Base-by-base conservation (phyloP, 2,329 filamentous ascomycete species). In the Colletotrichum simmondsii region DNA sequence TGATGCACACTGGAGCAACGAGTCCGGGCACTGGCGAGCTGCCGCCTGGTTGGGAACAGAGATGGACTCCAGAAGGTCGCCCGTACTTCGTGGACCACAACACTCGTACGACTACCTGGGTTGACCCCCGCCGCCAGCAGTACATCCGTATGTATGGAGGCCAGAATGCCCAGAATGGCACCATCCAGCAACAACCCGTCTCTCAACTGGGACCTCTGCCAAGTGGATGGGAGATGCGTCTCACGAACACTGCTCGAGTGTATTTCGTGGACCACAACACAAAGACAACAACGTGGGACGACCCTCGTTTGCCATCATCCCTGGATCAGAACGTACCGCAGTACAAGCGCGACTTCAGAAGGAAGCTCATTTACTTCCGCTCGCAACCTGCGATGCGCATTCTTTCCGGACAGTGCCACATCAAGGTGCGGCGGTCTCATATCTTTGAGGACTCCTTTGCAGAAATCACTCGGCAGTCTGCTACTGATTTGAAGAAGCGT, bases 251-350 rank as follows among this genome's bases (percentile, higher is more conserved):
- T 16, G 97, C 97, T 32, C 91, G 97, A 72, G 97, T 99, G 19
- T 99, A 99, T 85, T 99, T 99, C 83, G 97, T 99, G 57, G 97
- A 99, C 80, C 97, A 99, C 86, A 99, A 99, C 85, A 99, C 97
- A 57, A 99, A 99, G 88, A 99, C 97, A 0, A 99, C 97, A 4
- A 99, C 97, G 1, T 99, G 97, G 97, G 97, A 99, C 80, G 97
- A 99, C 80, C 97, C 97, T 46, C 91, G 97, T 80, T 86, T 99
- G 77, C 97, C 97, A 28, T 98, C 96, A 3, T 98, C 97, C 1
- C 87, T 99, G 74, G 97, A 99, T 79, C 97, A 99, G 85, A 98
- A 98, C 74, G 97, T 99, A 63, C 97, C 97, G 65, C 97, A 99
- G 85, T 99, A 99, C 87, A 99, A 99, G 91, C 94, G 97, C 84